Percentiles rank a stretch among this genome's conserved stretches.
These are phyloP conservation scores for Nyctanthes arbortristis DNA, from an alignment of 257 asterid genomes.

Conservation along the genomic window DNA sequence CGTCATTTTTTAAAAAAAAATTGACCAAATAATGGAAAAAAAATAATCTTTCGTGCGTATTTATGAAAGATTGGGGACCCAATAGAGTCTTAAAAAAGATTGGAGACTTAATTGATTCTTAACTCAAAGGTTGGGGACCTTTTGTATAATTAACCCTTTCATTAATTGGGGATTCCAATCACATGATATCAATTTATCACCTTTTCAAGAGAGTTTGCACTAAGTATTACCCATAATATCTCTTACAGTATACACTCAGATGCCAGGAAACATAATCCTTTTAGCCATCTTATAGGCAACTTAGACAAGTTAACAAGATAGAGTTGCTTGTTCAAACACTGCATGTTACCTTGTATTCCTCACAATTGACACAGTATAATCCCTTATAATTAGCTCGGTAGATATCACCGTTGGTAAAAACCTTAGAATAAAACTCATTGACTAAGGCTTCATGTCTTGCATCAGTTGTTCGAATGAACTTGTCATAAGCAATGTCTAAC, in stretches of 20 bases:
- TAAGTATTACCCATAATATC: not conserved
- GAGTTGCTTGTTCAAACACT: slow-evolving; percentile 14
- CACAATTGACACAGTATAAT: slow-evolving; percentile 90
- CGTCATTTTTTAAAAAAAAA: no score
- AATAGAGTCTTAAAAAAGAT: no score
- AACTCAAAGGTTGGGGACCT: no score
- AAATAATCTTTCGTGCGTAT: no score
- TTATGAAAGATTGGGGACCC: no score
- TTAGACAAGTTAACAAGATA: not conserved
- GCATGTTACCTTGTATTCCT: slow-evolving; percentile 82
- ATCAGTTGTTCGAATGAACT: slow-evolving; percentile 89
- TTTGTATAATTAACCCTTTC: no score
- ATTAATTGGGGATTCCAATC: not conserved
- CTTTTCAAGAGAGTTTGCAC: not conserved
- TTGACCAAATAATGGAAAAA: no score
- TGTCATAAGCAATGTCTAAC: slow-evolving; percentile 86
- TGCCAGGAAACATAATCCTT: not conserved
- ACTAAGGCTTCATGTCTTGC: slow-evolving; percentile 75
- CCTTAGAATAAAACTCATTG: slow-evolving; percentile 83
- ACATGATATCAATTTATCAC: not conserved
- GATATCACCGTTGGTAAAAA: slow-evolving; percentile 82
- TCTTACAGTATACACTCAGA: not conserved
- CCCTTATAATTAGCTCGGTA: slow-evolving; percentile 95
- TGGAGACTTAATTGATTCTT: no score
- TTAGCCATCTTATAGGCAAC: slow-evolving; percentile 6